These are phyloP conservation scores for Gossypium gossypioides DNA, from an alignment of 441 rosid species.

Conservation along the genomic window DNA sequence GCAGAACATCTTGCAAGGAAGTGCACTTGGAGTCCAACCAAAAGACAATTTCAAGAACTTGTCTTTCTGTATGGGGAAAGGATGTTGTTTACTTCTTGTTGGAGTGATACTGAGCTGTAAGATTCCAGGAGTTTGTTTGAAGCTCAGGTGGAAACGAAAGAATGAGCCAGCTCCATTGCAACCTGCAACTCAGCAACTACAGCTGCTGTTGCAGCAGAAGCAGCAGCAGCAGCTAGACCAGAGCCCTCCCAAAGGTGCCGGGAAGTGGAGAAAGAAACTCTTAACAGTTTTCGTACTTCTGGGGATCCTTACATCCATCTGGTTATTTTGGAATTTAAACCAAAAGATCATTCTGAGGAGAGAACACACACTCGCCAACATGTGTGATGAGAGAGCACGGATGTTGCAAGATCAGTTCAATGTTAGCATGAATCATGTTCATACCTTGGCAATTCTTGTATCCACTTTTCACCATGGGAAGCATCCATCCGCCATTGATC, in stretches of 20 bases:
- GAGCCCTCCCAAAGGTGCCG: slow-evolving; percentile 43
- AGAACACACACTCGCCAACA: slow-evolving; percentile 65
- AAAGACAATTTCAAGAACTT: slow-evolving; percentile 25
- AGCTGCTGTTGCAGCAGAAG: slow-evolving; percentile 37
- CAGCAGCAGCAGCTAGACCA: slow-evolving; percentile 39
- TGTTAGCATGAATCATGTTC: slow-evolving; percentile 96
- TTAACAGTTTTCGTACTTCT: slow-evolving; percentile 41
- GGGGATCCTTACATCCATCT: slow-evolving; percentile 50
- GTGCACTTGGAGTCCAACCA: slow-evolving; percentile 12
- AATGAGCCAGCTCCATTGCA: slow-evolving; percentile 26
- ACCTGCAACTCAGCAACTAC: slow-evolving; percentile 34
- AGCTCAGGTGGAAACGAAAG: slow-evolving; percentile 26
- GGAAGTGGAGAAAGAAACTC: slow-evolving; percentile 69
- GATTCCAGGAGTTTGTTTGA: slow-evolving; percentile 28
- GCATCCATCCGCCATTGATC: slow-evolving; percentile 87
- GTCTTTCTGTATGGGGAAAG: slow-evolving; percentile 27
- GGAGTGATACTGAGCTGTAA: slow-evolving; percentile 34
- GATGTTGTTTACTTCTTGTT: slow-evolving; percentile 48
- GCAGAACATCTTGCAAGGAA: slow-evolving; percentile 34
- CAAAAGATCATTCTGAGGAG: slow-evolving; percentile 32
- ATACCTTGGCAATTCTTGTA: slow-evolving; percentile 88
- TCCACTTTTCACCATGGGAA: slow-evolving; percentile 98
- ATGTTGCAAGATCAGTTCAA: slow-evolving; percentile 99
- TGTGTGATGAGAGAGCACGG: slow-evolving; percentile 95
- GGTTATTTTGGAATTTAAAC: slow-evolving; percentile 56